phyloP scores from a whole-genome alignment of 768 basidiomycete species.

The Scleroderma bovista region DNA sequence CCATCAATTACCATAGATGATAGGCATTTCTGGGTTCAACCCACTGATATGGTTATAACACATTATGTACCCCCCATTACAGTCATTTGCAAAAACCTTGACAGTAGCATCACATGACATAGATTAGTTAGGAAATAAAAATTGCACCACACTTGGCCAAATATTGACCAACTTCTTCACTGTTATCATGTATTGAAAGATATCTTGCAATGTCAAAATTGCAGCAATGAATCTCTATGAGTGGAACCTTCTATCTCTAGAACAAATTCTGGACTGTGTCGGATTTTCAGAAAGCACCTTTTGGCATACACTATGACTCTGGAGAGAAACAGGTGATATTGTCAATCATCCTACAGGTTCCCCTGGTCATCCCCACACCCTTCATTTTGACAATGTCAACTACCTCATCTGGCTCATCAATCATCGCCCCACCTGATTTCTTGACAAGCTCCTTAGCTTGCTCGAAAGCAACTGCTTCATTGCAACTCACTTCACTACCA shows the following conservation, averaged over 20 bases:
- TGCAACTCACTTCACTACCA: not conserved
- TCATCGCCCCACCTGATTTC: not conserved
- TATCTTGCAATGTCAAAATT: not conserved
- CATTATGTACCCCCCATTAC: no score
- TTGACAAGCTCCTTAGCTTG: not conserved
- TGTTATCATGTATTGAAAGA: not conserved
- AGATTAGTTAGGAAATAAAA: not conserved
- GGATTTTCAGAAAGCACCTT: slow-evolving; percentile 19
- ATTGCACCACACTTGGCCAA: not conserved
- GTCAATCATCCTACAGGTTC: not conserved
- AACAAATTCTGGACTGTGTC: slow-evolving; percentile 18
- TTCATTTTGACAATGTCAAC: not conserved
- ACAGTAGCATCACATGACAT: not conserved
- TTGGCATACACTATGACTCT: slow-evolving; percentile 14
- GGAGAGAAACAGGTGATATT: slow-evolving; percentile 9
- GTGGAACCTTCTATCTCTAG: not conserved
- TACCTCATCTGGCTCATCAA: not conserved
- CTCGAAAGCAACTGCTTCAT: not conserved
- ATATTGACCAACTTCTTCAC: not conserved
- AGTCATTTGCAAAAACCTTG: slow-evolving; percentile 1
- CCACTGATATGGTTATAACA: no score
- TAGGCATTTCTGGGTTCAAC: no score
- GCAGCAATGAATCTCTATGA: not conserved
- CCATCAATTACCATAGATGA: no score
- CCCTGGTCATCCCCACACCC: not conserved